These are phyloP conservation scores for Endothia cerciana DNA, from an alignment of 2,329 filamentous ascomycete genomes.

Conservation along the genomic window DNA sequence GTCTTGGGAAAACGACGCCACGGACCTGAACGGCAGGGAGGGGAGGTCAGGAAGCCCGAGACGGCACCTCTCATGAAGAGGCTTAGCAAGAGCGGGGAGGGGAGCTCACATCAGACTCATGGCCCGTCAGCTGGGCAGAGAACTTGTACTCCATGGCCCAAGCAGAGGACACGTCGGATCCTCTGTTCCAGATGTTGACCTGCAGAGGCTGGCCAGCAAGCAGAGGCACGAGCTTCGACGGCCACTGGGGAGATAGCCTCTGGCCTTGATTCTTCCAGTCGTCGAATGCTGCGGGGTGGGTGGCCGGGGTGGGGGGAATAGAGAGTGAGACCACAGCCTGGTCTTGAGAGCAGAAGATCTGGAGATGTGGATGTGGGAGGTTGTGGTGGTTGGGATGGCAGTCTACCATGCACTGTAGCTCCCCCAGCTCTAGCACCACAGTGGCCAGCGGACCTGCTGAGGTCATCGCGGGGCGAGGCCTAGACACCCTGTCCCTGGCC, in stretches of 20 bases:
- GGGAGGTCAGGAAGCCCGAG: constrained; percentile 5
- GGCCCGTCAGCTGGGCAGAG: constrained; percentile 84
- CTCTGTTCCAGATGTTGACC: neutral
- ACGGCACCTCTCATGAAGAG: constrained; percentile 28
- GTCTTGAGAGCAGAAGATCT: neutral
- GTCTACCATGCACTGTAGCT: too few relatives aligned
- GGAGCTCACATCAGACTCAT: constrained; percentile 84
- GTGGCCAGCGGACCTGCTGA: constrained; percentile 20
- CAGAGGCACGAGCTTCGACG: neutral
- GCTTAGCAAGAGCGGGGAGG: neutral
- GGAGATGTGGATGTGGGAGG: neutral
- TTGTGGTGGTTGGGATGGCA: neutral
- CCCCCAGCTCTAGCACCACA: too few relatives aligned
- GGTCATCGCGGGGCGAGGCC: constrained; percentile 26
- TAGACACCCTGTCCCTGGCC: neutral
- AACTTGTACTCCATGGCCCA: constrained; percentile 74
- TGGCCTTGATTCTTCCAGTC: too few relatives aligned
- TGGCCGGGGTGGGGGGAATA: neutral
- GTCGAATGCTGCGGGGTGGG: neutral
- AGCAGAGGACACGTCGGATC: constrained; percentile 16
- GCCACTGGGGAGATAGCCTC: too few relatives aligned
- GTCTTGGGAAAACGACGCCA: constrained; percentile 75
- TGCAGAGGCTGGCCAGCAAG: neutral
- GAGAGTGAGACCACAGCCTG: neutral
- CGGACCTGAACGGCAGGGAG: constrained; percentile 68